phyloP scores from a whole-genome alignment of 495 filamentous ascomycete genomes.

The Penicillium argentinense region DNA sequence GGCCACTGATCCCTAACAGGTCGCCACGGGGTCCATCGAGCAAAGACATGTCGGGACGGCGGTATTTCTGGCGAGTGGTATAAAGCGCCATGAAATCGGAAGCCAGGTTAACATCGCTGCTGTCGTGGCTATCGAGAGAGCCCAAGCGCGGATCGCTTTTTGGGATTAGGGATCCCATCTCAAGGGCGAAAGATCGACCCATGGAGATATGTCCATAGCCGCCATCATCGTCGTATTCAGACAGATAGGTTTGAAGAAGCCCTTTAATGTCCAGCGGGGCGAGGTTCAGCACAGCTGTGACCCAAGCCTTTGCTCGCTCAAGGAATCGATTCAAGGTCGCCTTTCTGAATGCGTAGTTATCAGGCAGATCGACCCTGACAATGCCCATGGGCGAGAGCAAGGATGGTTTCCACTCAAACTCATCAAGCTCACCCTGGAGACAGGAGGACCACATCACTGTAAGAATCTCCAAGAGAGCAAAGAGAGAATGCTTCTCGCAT shows the following conservation, averaged over 20 bases:
- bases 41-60: slow-evolving; percentile 65
- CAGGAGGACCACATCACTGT: slow-evolving; percentile 94
- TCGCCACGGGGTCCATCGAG: slow-evolving; percentile 14
- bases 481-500: slow-evolving; percentile 85
- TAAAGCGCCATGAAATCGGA: slow-evolving; percentile 97
- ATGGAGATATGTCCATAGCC: slow-evolving; percentile 86
- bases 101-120: slow-evolving; percentile 77
- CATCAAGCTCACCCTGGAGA: slow-evolving; percentile 87
- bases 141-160: slow-evolving; percentile 82
- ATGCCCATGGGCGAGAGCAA: slow-evolving; percentile 72
- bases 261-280: slow-evolving; percentile 95
- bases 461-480: slow-evolving; percentile 86
- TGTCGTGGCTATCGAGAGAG: slow-evolving; percentile 69
- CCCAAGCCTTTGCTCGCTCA: slow-evolving; percentile 75
- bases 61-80: slow-evolving; percentile 93
- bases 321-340: slow-evolving; percentile 77
- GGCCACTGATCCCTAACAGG: slow-evolving; percentile 13
- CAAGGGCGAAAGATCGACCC: slow-evolving; percentile 91
- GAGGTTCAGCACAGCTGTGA: slow-evolving; percentile 73
- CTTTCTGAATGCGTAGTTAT: slow-evolving; percentile 78
- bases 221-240: slow-evolving; percentile 85
- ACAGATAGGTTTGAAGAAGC: slow-evolving; percentile 90
- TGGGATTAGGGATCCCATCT: slow-evolving; percentile 87
- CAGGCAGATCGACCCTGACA: slow-evolving; percentile 84
- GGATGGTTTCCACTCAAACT: slow-evolving; percentile 81